Conservation (phyloP, 208 protist species). For the Leptomonas seymouri region DNA sequence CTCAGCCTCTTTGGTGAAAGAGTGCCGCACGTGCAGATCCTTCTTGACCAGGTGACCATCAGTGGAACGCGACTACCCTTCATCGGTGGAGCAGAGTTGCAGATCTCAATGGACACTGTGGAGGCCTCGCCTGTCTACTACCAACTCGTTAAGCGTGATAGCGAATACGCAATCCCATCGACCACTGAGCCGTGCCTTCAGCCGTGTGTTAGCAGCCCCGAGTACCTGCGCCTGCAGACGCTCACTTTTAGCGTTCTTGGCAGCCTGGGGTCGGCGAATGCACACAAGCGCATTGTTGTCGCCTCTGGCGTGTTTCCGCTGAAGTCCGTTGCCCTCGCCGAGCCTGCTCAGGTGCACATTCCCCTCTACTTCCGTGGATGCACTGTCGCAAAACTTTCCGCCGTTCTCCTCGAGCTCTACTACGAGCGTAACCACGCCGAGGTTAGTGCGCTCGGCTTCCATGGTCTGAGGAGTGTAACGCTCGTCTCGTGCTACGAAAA, state of each 20-base stretch:
- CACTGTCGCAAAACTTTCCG: constrained; percentile 47
- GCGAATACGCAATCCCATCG: constrained; percentile 34
- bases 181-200: constrained; percentile 36
- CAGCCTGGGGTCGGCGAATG: constrained; percentile 23
- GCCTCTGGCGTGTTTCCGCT: constrained; percentile 60
- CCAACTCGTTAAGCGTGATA: constrained; percentile 21
- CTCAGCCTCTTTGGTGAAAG: constrained; percentile 64
- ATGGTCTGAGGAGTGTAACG: constrained; percentile 32
- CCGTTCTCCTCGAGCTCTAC: constrained; percentile 39
- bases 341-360: constrained; percentile 40
- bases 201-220: constrained; percentile 51
- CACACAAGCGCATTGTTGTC: constrained; percentile 38
- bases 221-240: constrained; percentile 65
- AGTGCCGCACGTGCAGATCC: constrained; percentile 53
- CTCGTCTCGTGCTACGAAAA: constrained; percentile 72
- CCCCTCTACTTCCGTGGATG: constrained; percentile 62
- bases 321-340: constrained; percentile 52
- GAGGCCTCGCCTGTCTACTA: constrained; percentile 42
- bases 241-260: constrained; percentile 58
- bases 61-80: constrained; percentile 37
- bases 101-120: constrained; percentile 50
- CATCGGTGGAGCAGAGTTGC: constrained; percentile 38
- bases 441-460: constrained; percentile 39
- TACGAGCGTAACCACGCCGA: constrained; percentile 57
- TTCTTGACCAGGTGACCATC: constrained; percentile 48